phyloP scores from a whole-genome alignment of 495 filamentous ascomycete species.

The Hypoxylon perforatum region DNA sequence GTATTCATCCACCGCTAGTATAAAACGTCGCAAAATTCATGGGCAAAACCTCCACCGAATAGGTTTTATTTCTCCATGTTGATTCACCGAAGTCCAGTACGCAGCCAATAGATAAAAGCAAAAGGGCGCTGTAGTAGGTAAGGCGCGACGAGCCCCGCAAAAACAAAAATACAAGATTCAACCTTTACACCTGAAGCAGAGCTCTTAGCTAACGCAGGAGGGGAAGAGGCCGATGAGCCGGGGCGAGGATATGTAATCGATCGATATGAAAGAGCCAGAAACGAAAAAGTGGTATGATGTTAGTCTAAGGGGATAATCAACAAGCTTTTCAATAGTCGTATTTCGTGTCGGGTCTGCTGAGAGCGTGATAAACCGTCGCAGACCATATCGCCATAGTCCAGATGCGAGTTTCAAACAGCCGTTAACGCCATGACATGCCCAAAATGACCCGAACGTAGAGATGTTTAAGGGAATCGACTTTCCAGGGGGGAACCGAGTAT shows the following conservation, averaged over 20 bases:
- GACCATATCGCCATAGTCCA: constrained; percentile 46
- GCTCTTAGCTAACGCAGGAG: not conserved
- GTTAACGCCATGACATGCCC: constrained; percentile 47
- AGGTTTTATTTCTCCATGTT: too few species aligned
- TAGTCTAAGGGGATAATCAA: constrained; percentile 39
- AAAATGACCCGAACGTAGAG: constrained; percentile 32
- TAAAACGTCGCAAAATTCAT: too few species aligned
- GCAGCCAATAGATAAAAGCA: not conserved
- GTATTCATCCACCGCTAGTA: too few species aligned
- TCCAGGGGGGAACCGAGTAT: not conserved
- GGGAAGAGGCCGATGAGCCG: constrained; percentile 6
- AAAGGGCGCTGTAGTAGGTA: too few species aligned
- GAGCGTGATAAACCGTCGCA: constrained; percentile 38
- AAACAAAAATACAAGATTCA: constrained; percentile 27
- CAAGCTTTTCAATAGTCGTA: constrained; percentile 43
- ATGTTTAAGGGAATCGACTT: constrained; percentile 32
- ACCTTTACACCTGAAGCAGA: constrained; percentile 13
- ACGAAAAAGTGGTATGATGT: constrained; percentile 27
- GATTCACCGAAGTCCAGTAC: too few species aligned
- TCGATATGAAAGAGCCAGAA: constrained; percentile 23
- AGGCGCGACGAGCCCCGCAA: not conserved
- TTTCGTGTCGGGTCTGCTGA: constrained; percentile 45
- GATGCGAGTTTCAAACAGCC: constrained; percentile 48
- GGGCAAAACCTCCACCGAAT: too few species aligned
- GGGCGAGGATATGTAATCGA: constrained; percentile 27